Conservation (phyloP, 257 asterid species). For the Solanum chiquidenum region DNA sequence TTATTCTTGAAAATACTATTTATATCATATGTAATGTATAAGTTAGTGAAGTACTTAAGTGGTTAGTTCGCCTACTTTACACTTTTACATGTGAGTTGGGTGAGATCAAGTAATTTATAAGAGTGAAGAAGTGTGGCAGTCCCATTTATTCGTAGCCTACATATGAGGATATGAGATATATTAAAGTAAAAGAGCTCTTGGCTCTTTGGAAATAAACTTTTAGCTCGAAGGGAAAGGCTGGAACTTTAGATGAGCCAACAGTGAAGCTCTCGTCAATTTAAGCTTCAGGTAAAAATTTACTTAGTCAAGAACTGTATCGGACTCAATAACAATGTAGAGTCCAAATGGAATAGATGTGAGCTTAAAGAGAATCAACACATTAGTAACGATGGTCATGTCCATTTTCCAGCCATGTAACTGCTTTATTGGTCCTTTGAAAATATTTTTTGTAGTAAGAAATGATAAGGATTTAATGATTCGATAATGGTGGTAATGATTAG, state of each 20-base stretch:
- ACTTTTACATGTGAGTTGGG: background rate
- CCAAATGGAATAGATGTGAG: background rate
- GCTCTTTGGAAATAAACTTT: background rate
- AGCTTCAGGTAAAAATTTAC: background rate
- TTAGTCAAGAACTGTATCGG: background rate
- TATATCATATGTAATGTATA: background rate
- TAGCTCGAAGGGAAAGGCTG: background rate
- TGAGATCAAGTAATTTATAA: background rate
- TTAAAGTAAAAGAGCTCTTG: background rate
- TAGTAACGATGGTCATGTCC: background rate
- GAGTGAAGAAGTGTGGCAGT: background rate
- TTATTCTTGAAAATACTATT: background rate
- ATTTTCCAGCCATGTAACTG: background rate
- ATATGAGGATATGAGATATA: background rate
- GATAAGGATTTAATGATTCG: background rate
- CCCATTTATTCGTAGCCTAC: background rate
- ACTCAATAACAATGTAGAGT: background rate
- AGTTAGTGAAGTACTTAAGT: background rate
- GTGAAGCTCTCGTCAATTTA: background rate
- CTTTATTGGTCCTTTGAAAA: background rate
- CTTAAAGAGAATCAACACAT: background rate
- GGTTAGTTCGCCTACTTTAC: background rate
- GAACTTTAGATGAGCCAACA: background rate
- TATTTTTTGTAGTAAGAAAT: background rate
- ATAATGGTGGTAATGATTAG: background rate